phyloP scores from a whole-genome alignment of 2,329 filamentous ascomycete genomes.

The Dothideomycetes sp. region DNA sequence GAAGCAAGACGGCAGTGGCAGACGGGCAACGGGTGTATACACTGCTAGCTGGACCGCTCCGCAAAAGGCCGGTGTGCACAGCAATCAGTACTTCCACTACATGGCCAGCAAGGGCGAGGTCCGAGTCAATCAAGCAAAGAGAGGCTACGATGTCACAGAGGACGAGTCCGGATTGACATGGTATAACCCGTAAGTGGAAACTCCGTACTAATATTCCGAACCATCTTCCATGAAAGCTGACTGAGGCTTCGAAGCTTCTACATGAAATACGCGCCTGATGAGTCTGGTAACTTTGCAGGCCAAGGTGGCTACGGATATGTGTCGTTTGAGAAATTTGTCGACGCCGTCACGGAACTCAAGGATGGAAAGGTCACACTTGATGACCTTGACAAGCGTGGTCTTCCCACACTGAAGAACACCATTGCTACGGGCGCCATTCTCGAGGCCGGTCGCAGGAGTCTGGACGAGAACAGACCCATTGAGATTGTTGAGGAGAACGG shows the following conservation, averaged over 20 bases:
- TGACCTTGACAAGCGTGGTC: constrained; percentile 65
- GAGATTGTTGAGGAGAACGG: constrained; percentile 58
- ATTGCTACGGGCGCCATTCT: constrained; percentile 86
- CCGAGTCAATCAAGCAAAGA: constrained; percentile 83
- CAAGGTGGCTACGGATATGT: constrained; percentile 90
- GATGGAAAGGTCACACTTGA: constrained; percentile 59
- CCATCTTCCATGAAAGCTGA: not conserved
- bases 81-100: constrained; percentile 95
- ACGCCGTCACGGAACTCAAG: constrained; percentile 71
- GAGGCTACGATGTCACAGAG: constrained; percentile 88
- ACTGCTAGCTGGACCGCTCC: constrained; percentile 93
- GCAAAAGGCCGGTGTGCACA: constrained; percentile 86
- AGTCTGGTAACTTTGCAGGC: constrained; percentile 87
- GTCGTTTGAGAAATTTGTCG: constrained; percentile 91
- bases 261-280: constrained; percentile 76
- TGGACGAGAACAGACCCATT: constrained; percentile 72
- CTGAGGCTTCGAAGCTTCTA: too few relatives aligned
- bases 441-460: constrained; percentile 71
- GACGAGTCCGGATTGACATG: constrained; percentile 63
- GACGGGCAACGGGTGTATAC: constrained; percentile 77
- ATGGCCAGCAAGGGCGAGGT: constrained; percentile 77
- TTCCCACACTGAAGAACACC: constrained; percentile 81
- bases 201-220: too few relatives aligned
- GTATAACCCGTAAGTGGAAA: constrained; percentile 70
- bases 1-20: constrained; percentile 55